Base-by-base conservation (phyloP, 176 grass and related monocot species). In the Hordeum marinum region DNA sequence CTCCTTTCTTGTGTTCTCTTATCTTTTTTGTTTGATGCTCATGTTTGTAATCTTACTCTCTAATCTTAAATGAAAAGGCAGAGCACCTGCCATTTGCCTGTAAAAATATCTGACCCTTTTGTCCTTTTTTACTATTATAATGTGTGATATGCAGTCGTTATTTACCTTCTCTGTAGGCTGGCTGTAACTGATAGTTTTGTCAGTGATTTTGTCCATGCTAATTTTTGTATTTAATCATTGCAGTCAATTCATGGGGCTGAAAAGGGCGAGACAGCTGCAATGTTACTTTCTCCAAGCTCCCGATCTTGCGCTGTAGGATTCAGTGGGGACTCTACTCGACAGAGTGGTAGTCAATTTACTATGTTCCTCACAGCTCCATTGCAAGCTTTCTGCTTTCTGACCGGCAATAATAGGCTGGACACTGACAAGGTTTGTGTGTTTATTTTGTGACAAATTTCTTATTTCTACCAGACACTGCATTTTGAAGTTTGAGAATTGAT, bases 281-380 rank as follows among this genome's bases (percentile, higher is more conserved):
- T 98, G 87, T 90, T 98, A 61, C 85, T 95, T 69, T 95, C 96
- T 64, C 91, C 93, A 77, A 87, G 55, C 64, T 92, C 83, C 36
- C 91, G 86, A 80, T 86, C 96, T 81, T 82, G 85, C 13, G 24
- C 70, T 35, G 42, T 26, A 41, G 89, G 79, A 37, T 75, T 85
- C 64, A 63, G 83, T 83, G 76, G 68, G 20, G 96, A 98, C n/a
- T 93, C 86, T 50, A 73, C 73, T 75, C 89, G 83, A 42, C 87
- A 92, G 57, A 84, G 78, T 90, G 95, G 93, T 82, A 95, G 89
- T 83, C 89, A 92, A 61, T 98, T 98, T 82, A 98, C 93, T 81
- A 93, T 98, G 89, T 98, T 98, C 71, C 93, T 98, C 52, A 92
- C 93, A 52, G 83, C 96, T 71, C 96, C 96, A 87, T 73, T 98